Percentiles rank a stretch among this genome's conserved stretches.
These are phyloP conservation scores for Botrytis pseudocinerea DNA, from an alignment of 2,329 filamentous ascomycete genomes.

Conservation along the genomic window DNA sequence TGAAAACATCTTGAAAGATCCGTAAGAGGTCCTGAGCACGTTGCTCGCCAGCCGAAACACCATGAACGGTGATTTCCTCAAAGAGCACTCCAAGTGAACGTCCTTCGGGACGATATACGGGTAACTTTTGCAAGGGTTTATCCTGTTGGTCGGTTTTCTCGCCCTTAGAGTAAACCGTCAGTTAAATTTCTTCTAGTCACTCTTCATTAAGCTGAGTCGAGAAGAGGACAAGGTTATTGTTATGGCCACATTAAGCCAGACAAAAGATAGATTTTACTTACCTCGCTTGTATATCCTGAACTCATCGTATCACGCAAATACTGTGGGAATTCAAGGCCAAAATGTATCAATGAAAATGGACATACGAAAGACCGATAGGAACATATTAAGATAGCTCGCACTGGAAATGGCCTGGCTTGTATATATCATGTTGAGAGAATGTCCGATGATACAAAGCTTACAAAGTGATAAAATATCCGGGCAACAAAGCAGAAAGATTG, in stretches of 20 bases:
- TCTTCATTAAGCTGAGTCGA: background rate
- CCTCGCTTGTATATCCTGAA: background rate
- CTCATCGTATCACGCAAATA: background rate
- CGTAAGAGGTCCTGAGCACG: background rate
- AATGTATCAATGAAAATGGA: background rate
- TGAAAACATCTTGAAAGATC: background rate
- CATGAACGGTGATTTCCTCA: background rate
- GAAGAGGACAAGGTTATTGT: background rate
- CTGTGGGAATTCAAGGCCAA: background rate
- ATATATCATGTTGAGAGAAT: background rate
- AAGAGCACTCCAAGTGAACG: constrained; percentile 11
- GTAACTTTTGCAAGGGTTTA: background rate
- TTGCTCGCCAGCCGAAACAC: background rate
- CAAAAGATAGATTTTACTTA: background rate
- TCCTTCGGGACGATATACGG: background rate
- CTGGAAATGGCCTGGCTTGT: background rate
- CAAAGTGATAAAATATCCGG: background rate
- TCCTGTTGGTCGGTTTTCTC: background rate
- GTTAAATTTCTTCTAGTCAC: background rate
- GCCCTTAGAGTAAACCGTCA: background rate
- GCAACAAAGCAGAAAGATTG: background rate
- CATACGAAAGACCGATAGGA: background rate
- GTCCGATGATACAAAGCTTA: background rate
- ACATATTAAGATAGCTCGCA: background rate
- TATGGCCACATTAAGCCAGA: background rate